Percentiles rank a stretch among this genome's conserved stretches.
phyloP scores from a whole-genome alignment of 208 protist genomes.

The Leishmania arabica region DNA sequence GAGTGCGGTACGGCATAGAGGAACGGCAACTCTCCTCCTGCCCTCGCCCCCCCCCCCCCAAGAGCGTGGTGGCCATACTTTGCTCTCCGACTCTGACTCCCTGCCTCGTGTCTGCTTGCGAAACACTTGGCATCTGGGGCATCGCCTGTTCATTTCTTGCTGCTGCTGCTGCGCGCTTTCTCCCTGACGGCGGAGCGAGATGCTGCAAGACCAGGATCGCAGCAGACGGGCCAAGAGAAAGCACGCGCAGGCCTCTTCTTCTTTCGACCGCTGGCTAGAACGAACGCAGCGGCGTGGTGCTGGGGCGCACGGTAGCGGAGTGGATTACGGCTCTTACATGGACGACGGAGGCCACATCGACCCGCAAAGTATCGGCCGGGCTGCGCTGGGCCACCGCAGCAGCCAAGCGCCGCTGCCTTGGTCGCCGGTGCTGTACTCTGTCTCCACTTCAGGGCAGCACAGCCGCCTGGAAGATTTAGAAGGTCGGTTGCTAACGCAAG shows the following conservation, averaged over 20 bases:
- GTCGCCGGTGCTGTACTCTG: not conserved
- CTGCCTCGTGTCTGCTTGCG: not conserved
- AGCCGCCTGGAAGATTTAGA: constrained; percentile 18
- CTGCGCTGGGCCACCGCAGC: not conserved
- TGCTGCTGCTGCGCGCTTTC: not conserved
- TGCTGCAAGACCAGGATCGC: constrained; percentile 1
- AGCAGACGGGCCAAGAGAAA: not conserved
- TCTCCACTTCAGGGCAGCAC: not conserved
- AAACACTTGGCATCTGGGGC: not conserved
- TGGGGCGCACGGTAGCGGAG: not conserved
- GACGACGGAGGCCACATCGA: not conserved
- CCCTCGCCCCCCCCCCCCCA: not conserved
- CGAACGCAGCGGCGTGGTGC: constrained; percentile 4
- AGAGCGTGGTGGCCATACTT: not conserved
- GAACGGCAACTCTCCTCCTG: not conserved
- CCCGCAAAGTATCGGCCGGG: not conserved
- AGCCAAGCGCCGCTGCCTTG: not conserved
- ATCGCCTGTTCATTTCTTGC: not conserved
- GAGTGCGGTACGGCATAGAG: not conserved
- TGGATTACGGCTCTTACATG: not conserved
- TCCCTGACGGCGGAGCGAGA: not conserved
- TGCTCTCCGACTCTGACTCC: not conserved
- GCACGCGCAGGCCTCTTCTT: not conserved
- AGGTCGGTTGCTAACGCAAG: constrained; percentile 13
- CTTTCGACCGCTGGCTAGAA: constrained; percentile 21